phyloP scores from a whole-genome alignment of 495 filamentous ascomycete genomes.

The Aspergillus biplanus region DNA sequence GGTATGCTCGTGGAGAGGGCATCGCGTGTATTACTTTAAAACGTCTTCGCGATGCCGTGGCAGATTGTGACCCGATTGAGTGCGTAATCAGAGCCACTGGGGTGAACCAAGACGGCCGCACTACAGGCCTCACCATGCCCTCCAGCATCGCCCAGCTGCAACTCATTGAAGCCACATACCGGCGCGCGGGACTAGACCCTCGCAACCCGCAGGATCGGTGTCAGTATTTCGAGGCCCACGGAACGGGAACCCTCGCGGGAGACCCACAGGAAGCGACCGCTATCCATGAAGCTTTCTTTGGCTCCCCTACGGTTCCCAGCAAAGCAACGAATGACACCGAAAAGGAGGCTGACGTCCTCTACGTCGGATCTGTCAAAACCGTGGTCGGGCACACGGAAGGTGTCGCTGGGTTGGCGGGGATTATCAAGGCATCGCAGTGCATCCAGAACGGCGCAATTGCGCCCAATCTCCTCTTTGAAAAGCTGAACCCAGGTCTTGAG shows the following conservation, averaged over 20 bases:
- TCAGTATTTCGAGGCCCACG: conserved; percentile 45
- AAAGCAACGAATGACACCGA: background rate
- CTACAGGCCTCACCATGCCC: conserved; percentile 36
- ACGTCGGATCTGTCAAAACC: conserved; percentile 60
- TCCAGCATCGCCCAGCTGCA: conserved; percentile 29
- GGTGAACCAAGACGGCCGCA: conserved; percentile 39
- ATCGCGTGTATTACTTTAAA: conserved; percentile 38
- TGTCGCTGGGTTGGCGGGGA: conserved; percentile 33
- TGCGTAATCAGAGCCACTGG: conserved; percentile 36
- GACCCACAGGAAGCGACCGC: conserved; percentile 37
- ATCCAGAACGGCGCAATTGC: conserved; percentile 52
- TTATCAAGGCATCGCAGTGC: conserved; percentile 39
- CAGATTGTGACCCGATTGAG: conserved; percentile 30
- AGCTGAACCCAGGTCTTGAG: conserved; percentile 41
- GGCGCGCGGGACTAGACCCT: conserved; percentile 33
- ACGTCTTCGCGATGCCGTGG: conserved; percentile 32
- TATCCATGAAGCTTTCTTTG: conserved; percentile 23
- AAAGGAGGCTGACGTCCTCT: conserved; percentile 13
- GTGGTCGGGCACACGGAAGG: conserved; percentile 60
- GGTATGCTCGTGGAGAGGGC: conserved; percentile 65
- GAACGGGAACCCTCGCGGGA: conserved; percentile 41
- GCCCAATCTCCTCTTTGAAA: conserved; percentile 56
- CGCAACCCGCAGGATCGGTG: conserved; percentile 20
- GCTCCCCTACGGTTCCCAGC: background rate
- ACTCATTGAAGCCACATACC: conserved; percentile 36